Evolutionary conservation across 2,329 filamentous ascomycete species (phyloP), one percentile per base, ranked within the genome.

Genomic region (Plectosphaerella cucumerina): DNA sequence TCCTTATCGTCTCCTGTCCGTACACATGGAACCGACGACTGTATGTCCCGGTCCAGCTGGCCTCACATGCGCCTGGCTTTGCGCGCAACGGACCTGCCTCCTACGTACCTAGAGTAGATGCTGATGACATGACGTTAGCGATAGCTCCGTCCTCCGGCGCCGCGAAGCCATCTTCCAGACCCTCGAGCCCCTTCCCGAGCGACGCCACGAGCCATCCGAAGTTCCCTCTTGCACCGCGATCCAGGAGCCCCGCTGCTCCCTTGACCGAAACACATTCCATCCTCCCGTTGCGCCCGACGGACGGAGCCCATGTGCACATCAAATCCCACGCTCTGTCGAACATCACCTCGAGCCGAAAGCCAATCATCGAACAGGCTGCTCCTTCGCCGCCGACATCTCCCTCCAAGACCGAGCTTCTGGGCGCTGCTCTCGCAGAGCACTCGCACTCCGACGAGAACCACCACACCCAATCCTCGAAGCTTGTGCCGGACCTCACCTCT

Each of bases 401-500:
- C 14, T 44, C 52, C 55, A 47, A 60, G 47, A 50, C 59, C 50
- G 31, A 60, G 48, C 6, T 20, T 6, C 53, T 10, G 37, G 14
- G 26, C 35, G 15, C 35, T 6, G 35, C 35, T 2, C 17, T 18
- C 3, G 8, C 62, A 66, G 17, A 58, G 59, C 42, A 58, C 70
- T 44, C 47, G 59, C 42, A 58, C 70, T 44, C 47, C n/a, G 73
- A 70, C 53, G 71, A 76, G 4, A 42, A 4, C 39, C 17, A 5
- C 6, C 10, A 6, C 9, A 68, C 48, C 70, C 74, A 31, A 65
- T 71, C 48, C 65, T 75, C 47, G 15, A 42, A 26, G 18, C 73
- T 89, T 44, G 68, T 88, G 45, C 78, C 81, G 55, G 85, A 89
- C 64, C 70, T 82, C 42, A 86, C 85, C 41, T 74, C 84, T 51